Evolutionary conservation across 805 yeast species (phyloP).

Genomic region (Starmerella sirachaensis): DNA sequence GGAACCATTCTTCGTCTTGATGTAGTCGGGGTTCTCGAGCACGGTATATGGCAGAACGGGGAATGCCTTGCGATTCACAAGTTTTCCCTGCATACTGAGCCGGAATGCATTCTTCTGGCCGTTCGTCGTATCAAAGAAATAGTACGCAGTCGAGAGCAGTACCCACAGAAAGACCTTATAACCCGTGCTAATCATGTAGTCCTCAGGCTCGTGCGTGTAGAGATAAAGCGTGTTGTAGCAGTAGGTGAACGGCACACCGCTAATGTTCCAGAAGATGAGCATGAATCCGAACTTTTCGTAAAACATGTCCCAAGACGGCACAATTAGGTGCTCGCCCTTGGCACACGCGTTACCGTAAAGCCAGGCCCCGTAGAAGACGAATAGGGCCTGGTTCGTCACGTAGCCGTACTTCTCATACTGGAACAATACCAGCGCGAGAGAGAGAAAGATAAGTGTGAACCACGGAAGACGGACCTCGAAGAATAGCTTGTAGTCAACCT

Average conservation of each 20-base stretch:
- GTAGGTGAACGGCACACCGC: conserved; percentile 97
- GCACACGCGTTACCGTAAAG: conserved; percentile 93
- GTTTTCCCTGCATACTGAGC: conserved; percentile 61
- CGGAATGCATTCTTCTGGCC: conserved; percentile 93
- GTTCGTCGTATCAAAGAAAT: conserved; percentile 87
- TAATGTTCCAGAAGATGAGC: conserved; percentile 97
- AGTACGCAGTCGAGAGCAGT: conserved; percentile 59
- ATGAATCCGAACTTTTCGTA: conserved; percentile 98
- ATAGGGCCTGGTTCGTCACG: conserved; percentile 61
- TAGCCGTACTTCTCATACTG: conserved; percentile 76
- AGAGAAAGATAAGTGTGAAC: conserved; percentile 74
- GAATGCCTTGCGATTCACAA: conserved; percentile 67
- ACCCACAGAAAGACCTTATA: conserved; percentile 50
- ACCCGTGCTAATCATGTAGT: conserved; percentile 57
- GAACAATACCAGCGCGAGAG: conserved; percentile 60
- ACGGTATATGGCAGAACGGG: conserved; percentile 84
- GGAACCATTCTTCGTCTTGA: conserved; percentile 76
- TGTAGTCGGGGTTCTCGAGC: conserved; percentile 70
- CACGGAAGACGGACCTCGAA: conserved; percentile 96
- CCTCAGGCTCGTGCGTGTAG: conserved; percentile 70
- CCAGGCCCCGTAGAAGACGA: conserved; percentile 77
- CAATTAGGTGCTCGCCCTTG: conserved; percentile 94
- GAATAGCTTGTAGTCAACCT: conserved; percentile 89
- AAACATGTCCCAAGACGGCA: conserved; percentile 99
- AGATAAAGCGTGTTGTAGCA: conserved; percentile 84